These are phyloP conservation scores for Trypanosoma boissoni DNA, from an alignment of 208 protist genomes.

Conservation along the genomic window DNA sequence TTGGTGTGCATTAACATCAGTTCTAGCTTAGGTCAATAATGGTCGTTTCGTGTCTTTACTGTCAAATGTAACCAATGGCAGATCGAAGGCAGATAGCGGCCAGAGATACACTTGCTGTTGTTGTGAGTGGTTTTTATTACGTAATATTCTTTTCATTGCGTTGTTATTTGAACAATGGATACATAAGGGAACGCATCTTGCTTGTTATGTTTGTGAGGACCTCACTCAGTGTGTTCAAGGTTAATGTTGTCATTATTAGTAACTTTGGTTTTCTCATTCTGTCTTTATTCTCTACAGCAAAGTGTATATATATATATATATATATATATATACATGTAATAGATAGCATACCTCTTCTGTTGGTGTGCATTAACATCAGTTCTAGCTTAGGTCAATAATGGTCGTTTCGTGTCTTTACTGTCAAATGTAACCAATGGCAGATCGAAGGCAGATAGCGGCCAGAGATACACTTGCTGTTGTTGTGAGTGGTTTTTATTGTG, in stretches of 20 bases:
- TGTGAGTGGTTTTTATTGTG: slow-evolving; percentile 10
- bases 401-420: slow-evolving; percentile 30
- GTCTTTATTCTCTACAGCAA: too few species aligned
- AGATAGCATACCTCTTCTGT: too few species aligned
- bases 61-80: slow-evolving; percentile 13
- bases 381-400: not conserved
- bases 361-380: not conserved
- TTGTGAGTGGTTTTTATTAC: slow-evolving; percentile 13
- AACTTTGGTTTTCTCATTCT: slow-evolving; percentile 1
- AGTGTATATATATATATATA: too few species aligned
- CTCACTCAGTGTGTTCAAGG: too few species aligned
- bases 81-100: slow-evolving; percentile 25
- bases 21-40: not conserved
- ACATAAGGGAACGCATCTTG: slow-evolving; percentile 4
- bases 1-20: not conserved
- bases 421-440: slow-evolving; percentile 14
- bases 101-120: slow-evolving; percentile 14
- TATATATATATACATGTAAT: too few species aligned
- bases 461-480: slow-evolving; percentile 11
- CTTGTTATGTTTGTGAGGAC: too few species aligned
- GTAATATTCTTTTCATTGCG: not conserved
- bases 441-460: slow-evolving; percentile 24
- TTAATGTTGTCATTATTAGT: not conserved
- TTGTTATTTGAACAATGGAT: not conserved
- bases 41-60: slow-evolving; percentile 30